phyloP scores from a whole-genome alignment of 2,329 filamentous ascomycete genomes.

The Apiospora aurea region DNA sequence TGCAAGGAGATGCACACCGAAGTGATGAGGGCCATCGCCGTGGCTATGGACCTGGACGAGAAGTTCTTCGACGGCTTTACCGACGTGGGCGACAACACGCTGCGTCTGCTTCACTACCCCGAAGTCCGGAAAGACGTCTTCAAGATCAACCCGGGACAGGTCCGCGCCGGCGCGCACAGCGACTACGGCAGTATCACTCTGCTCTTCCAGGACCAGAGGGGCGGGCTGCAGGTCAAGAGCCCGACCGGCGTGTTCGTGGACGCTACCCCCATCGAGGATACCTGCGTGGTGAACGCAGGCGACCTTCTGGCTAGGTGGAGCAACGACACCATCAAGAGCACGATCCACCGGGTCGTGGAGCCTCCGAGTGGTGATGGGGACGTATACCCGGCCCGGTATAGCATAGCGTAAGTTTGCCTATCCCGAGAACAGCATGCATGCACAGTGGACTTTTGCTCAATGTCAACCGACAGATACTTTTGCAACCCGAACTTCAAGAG shows the following conservation, averaged over 20 bases:
- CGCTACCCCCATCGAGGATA: conserved; percentile 59
- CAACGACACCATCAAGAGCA: conserved; percentile 91
- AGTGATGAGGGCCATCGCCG: conserved; percentile 83
- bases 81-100: conserved; percentile 72
- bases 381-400: conserved; percentile 79
- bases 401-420: conserved; percentile 70
- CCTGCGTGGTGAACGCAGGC: conserved; percentile 49
- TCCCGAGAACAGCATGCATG: not conserved
- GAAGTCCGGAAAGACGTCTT: conserved; percentile 71
- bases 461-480: conserved; percentile 66
- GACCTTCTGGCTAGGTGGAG: conserved; percentile 85
- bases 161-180: conserved; percentile 80
- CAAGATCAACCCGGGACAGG: conserved; percentile 69
- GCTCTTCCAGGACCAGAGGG: conserved; percentile 65
- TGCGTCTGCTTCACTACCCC: conserved; percentile 81
- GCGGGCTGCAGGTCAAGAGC: conserved; percentile 67
- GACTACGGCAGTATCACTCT: conserved; percentile 69
- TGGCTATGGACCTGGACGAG: conserved; percentile 78
- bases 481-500: conserved; percentile 84
- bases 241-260: conserved; percentile 82
- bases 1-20: conserved; percentile 79
- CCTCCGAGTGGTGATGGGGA: conserved; percentile 68
- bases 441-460: not conserved
- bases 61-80: conserved; percentile 80
- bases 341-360: conserved; percentile 88